Percentiles rank a stretch among this genome's conserved stretches.
phyloP scores from a whole-genome alignment of 1,284 basidiomycete species.

The Inonotus obliquus region DNA sequence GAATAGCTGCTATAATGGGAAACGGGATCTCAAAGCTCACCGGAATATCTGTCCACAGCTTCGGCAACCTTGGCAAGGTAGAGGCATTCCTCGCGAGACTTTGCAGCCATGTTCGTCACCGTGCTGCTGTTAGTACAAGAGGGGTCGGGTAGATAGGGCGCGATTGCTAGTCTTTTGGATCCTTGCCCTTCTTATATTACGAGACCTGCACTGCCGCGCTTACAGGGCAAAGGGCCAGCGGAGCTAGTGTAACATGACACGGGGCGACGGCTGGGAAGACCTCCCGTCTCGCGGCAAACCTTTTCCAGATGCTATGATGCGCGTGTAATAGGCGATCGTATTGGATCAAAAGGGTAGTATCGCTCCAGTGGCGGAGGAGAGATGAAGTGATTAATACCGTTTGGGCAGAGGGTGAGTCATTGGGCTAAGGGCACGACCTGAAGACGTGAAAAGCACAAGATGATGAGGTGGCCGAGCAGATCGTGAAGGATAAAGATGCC shows the following conservation, averaged over 20 bases:
- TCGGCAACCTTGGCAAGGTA: constrained; percentile 63
- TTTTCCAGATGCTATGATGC: not conserved
- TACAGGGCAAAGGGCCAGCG: constrained; percentile 7
- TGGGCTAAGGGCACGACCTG: not conserved
- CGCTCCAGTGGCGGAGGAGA: not conserved
- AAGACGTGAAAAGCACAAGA: not conserved
- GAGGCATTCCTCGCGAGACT: constrained; percentile 31
- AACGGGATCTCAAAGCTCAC: constrained; percentile 31
- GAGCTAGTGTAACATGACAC: constrained; percentile 2
- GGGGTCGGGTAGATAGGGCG: not conserved
- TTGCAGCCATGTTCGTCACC: constrained; percentile 6
- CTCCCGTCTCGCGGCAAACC: not conserved
- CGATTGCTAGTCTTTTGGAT: not conserved
- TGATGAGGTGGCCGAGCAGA: constrained; percentile 2
- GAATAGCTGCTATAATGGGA: not conserved
- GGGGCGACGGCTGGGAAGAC: not conserved
- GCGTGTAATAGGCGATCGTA: not conserved
- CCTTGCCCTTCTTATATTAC: not conserved
- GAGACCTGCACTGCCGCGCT: not conserved
- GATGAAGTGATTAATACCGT: constrained; percentile 1
- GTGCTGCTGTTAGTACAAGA: not conserved
- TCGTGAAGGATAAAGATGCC: not conserved
- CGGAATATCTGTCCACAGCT: constrained; percentile 62
- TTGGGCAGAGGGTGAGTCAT: constrained; percentile 3
- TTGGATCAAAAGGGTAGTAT: not conserved